A percentile compares a stretch with the other conserved stretches of the same genome.
These are phyloP conservation scores for Syzygium jambos DNA, from an alignment of 345 rosid species.

Conservation along the genomic window DNA sequence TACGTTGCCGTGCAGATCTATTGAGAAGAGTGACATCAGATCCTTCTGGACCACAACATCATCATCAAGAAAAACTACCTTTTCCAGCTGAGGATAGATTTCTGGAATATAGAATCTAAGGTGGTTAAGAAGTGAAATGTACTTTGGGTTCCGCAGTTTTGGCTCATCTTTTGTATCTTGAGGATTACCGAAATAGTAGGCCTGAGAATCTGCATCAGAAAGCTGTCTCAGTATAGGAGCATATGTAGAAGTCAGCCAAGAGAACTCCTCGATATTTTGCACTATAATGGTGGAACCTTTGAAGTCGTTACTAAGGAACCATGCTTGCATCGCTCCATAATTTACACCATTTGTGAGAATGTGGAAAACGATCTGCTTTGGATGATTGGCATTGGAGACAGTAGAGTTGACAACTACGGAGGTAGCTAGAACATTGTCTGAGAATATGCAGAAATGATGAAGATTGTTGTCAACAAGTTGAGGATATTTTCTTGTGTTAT, in stretches of 20 bases:
- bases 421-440: conserved; percentile 77
- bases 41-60: conserved; percentile 72
- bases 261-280: conserved; percentile 29
- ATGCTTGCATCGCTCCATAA: conserved; percentile 44
- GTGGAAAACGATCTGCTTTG: conserved; percentile 61
- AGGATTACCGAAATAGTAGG: conserved; percentile 21
- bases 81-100: conserved; percentile 44
- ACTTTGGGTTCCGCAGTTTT: conserved; percentile 48
- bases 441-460: conserved; percentile 79
- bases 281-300: conserved; percentile 37
- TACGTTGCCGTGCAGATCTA: conserved; percentile 52
- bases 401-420: conserved; percentile 85
- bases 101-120: conserved; percentile 52
- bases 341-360: conserved; percentile 38
- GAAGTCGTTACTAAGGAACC: conserved; percentile 37
- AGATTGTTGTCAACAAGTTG: conserved; percentile 79
- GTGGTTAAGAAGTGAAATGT: conserved; percentile 51
- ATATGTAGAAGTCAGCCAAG: conserved; percentile 39
- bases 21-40: conserved; percentile 29
- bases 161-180: conserved; percentile 17
- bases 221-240: conserved; percentile 26
- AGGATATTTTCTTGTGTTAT: conserved; percentile 50
- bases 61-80: conserved; percentile 56
- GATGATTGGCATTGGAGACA: conserved; percentile 64
- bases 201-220: neutral